phyloP scores from a whole-genome alignment of 257 asterid genomes.

The Solanum chilense region DNA sequence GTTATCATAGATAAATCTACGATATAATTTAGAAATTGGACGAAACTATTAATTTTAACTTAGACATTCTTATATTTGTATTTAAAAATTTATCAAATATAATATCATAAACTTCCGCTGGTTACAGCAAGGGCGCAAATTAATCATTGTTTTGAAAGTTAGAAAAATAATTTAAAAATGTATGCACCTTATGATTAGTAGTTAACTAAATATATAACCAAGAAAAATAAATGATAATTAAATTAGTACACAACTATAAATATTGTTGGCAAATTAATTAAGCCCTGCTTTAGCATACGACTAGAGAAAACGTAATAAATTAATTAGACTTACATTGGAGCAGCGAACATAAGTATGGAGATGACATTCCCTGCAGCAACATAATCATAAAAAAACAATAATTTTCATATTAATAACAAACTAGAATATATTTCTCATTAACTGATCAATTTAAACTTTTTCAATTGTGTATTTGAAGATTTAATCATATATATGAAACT shows the following conservation, averaged over 20 bases:
- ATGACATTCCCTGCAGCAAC: slow-evolving; percentile 45
- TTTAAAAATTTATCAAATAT: no score
- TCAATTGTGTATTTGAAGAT: not conserved
- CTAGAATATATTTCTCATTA: not conserved
- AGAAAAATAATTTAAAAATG: not conserved
- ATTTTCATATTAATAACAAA: not conserved
- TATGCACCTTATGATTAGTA: not conserved
- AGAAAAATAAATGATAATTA: not conserved
- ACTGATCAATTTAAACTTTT: not conserved
- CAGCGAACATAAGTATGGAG: slow-evolving; percentile 37
- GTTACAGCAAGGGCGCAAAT: not conserved
- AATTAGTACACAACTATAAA: not conserved
- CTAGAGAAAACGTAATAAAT: not conserved
- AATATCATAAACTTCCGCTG: no score
- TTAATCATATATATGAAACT: not conserved
- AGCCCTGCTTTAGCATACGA: not conserved
- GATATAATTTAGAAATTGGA: no score
- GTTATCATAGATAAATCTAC: not conserved
- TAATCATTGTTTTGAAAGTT: not conserved
- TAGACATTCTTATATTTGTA: no score
- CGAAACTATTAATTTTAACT: no score
- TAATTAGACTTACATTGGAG: slow-evolving; percentile 35
- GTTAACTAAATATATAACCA: not conserved
- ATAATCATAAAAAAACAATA: no score
- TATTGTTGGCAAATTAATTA: not conserved